phyloP scores from a whole-genome alignment of 2,329 filamentous ascomycete genomes.

The Coniochaeta pulveracea region DNA sequence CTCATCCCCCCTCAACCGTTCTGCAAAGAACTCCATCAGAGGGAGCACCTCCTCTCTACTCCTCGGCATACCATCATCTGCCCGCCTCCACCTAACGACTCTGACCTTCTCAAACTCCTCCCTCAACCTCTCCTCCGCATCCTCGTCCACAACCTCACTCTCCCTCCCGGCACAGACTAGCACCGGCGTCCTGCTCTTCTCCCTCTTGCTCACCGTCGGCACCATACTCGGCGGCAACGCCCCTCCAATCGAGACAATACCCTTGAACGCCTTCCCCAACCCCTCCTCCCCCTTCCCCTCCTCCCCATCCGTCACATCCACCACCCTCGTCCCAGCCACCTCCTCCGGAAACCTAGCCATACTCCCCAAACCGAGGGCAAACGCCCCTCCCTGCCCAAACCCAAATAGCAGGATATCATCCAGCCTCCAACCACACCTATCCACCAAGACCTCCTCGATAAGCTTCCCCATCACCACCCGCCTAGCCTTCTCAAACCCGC shows the following conservation, averaged over 20 bases:
- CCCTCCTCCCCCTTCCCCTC: conserved; percentile 4
- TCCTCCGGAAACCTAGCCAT: conserved; percentile 24
- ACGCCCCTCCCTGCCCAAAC: conserved; percentile 55
- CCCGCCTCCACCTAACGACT: conserved; percentile 57
- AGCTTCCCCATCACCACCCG: conserved; percentile 36
- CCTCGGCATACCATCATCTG: conserved; percentile 71
- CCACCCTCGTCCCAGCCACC: conserved; percentile 6
- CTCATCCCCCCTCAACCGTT: conserved; percentile 41
- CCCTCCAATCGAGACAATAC: conserved; percentile 36
- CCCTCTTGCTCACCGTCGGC: conserved; percentile 27
- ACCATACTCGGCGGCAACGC: conserved; percentile 45
- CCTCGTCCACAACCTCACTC: conserved; percentile 38
- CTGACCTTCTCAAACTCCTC: conserved; percentile 55
- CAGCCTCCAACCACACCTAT: conserved; percentile 45
- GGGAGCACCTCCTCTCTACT: conserved; percentile 79
- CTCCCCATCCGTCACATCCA: conserved; percentile 10
- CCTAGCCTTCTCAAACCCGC: conserved; percentile 43
- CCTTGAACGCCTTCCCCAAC: conserved; percentile 25
- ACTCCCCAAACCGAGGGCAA: conserved; percentile 45
- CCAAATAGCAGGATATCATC: conserved; percentile 54
- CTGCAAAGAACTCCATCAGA: conserved; percentile 74
- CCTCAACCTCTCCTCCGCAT: conserved; percentile 52
- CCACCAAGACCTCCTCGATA: conserved; percentile 37
- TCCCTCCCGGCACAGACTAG: conserved; percentile 46
- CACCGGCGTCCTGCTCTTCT: conserved; percentile 52